Percentiles rank a stretch among this genome's conserved stretches.
Conservation (phyloP, 768 basidiomycete genomes). For the Lepiota venenata region DNA sequence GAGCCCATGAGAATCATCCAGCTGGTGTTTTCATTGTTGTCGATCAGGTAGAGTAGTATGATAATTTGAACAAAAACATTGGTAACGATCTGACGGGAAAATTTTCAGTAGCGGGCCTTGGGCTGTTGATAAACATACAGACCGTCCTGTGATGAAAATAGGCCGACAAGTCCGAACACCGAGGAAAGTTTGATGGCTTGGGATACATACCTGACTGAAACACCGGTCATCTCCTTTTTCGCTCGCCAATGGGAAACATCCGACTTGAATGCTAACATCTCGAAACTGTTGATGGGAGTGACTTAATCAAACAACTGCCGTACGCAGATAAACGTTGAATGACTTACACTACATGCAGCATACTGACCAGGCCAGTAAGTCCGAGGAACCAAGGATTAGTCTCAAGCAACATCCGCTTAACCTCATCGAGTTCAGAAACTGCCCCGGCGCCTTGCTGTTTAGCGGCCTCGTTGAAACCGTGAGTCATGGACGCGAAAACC, state of each 20-base stretch:
- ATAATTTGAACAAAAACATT: conserved; percentile 94
- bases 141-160: conserved; percentile 45
- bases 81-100: conserved; percentile 59
- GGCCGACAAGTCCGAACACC: conserved; percentile 3
- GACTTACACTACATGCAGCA: conserved; percentile 84
- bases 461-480: conserved; percentile 84
- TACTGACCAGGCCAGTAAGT: conserved; percentile 78
- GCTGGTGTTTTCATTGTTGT: conserved; percentile 93
- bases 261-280: conserved; percentile 93
- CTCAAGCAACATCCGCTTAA: conserved; percentile 91
- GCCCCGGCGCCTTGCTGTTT: conserved; percentile 63
- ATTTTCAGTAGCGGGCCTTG: conserved; percentile 1
- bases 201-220: conserved; percentile 75
- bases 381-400: conserved; percentile 87
- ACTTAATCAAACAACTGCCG: conserved; percentile 45
- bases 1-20: conserved; percentile 97
- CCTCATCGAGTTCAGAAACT: conserved; percentile 82
- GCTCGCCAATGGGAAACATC: conserved; percentile 96
- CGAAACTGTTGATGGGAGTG: conserved; percentile 54
- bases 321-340: neutral
- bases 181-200: conserved; percentile 6
- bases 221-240: conserved; percentile 92
- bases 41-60: conserved; percentile 89
- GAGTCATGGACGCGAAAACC: conserved; percentile 78
- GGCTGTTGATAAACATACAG: conserved; percentile 20